Conservation (phyloP, 345 rosid species). For the Brassica rapa region DNA sequence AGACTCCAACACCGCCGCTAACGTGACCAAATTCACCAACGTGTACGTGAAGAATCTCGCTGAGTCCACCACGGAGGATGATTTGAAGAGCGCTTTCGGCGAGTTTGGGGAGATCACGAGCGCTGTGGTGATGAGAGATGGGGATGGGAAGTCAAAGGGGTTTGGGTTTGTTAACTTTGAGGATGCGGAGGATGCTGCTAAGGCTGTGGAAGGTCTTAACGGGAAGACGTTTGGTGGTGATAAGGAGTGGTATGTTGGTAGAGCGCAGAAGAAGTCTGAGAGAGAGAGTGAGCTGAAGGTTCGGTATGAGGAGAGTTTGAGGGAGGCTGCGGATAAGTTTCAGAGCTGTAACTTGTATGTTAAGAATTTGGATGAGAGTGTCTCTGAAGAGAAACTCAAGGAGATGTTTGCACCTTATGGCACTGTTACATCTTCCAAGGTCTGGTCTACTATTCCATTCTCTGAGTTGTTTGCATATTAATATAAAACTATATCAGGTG, state of each 20-base stretch:
- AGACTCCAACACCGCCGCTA: neutral
- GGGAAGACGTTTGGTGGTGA: neutral
- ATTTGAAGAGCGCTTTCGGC: neutral
- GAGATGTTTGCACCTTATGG: neutral
- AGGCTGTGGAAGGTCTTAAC: neutral
- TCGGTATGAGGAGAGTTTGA: neutral
- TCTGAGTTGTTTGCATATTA: neutral
- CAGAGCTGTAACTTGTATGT: neutral
- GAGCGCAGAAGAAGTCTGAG: neutral
- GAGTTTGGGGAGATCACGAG: neutral
- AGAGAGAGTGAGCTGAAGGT: neutral
- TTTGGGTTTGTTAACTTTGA: neutral
- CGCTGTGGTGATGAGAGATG: neutral
- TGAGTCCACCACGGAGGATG: neutral
- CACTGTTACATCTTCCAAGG: neutral
- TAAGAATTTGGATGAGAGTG: neutral
- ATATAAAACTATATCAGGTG: neutral
- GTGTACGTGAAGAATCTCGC: neutral
- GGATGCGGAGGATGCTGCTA: neutral
- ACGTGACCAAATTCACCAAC: neutral
- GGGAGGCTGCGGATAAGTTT: neutral
- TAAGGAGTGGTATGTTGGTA: neutral
- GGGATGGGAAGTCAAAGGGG: neutral
- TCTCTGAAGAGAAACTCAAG: neutral
- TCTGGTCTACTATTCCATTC: neutral